These are phyloP conservation scores for Drechslerella coelobrocha DNA, from an alignment of 2,329 filamentous ascomycete genomes.

Conservation along the genomic window DNA sequence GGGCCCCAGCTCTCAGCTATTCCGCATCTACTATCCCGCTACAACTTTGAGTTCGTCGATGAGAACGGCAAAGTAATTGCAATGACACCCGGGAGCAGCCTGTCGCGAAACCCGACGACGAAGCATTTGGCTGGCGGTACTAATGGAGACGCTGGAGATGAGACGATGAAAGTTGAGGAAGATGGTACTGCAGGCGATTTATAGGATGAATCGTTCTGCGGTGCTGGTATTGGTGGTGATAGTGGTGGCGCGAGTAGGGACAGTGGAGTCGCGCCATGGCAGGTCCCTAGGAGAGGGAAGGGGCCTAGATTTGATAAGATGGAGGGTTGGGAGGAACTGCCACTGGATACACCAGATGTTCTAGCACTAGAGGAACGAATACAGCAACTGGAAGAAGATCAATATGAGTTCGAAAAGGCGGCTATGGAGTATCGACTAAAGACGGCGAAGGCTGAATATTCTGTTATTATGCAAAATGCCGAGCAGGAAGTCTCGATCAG, in stretches of 20 bases:
- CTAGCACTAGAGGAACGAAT: neutral
- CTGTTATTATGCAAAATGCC: neutral
- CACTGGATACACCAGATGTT: constrained; percentile 18
- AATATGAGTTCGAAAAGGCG: neutral
- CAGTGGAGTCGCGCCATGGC: neutral
- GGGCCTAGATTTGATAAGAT: neutral
- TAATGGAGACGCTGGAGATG: constrained; percentile 20
- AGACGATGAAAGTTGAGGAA: constrained; percentile 49
- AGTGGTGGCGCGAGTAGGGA: neutral
- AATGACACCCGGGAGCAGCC: constrained; percentile 74
- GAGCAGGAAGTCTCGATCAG: neutral
- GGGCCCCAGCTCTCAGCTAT: constrained; percentile 96
- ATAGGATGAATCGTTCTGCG: constrained; percentile 25
- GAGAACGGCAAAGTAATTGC: constrained; percentile 88
- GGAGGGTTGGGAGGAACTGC: constrained; percentile 20
- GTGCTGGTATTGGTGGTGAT: neutral
- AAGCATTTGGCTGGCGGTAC: constrained; percentile 41
- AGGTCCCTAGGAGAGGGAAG: neutral
- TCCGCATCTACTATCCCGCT: constrained; percentile 88
- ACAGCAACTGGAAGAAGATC: neutral
- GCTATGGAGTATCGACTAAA: neutral
- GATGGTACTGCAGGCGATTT: constrained; percentile 40
- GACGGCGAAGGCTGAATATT: neutral
- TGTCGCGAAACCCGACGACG: constrained; percentile 17
- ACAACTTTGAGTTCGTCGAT: constrained; percentile 97